Evolutionary conservation across 768 basidiomycete genomes (phyloP), one percentile per base, ranked within the genome.

Genomic region (Flagelloscypha sp.): DNA sequence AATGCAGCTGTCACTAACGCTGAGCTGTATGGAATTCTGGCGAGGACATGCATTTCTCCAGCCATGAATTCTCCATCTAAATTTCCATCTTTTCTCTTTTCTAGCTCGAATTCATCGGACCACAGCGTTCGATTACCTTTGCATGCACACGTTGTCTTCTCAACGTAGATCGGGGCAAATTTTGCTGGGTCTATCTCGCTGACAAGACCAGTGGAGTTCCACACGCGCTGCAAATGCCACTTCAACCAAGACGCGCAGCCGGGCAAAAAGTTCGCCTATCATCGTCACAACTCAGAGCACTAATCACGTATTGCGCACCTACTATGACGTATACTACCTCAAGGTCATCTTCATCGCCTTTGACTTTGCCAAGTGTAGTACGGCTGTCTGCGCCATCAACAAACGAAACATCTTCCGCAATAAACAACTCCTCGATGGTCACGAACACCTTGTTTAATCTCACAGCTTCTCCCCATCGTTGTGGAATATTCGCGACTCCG

Each of bases 121-220:
- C n/a, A n/a, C n/a, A n/a, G n/a, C n/a, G n/a, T n/a, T n/a, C n/a
- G n/a, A n/a, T n/a, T n/a, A n/a, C n/a, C n/a, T n/a, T n/a, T n/a
- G n/a, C n/a, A n/a, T n/a, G n/a, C n/a, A n/a, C n/a, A n/a, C n/a
- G n/a, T n/a, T n/a, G n/a, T n/a, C n/a, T n/a, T n/a, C n/a, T n/a
- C n/a, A n/a, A n/a, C n/a, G n/a, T n/a, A n/a, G n/a, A n/a, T n/a
- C n/a, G n/a, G n/a, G n/a, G n/a, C n/a, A n/a, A n/a, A n/a, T n/a
- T n/a, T n/a, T n/a, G n/a, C n/a, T n/a, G n/a, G n/a, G n/a, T n/a
- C n/a, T n/a, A n/a, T n/a, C n/a, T n/a, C n/a, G n/a, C n/a, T n/a
- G n/a, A n/a, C n/a, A n/a, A n/a, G n/a, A n/a, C n/a, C n/a, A n/a
- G 59, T 76, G 50, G 76, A 76, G 47, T 74, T 71, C 43, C 55